Conservation (phyloP, 345 rosid genomes). For the Gossypioides kirkii region DNA sequence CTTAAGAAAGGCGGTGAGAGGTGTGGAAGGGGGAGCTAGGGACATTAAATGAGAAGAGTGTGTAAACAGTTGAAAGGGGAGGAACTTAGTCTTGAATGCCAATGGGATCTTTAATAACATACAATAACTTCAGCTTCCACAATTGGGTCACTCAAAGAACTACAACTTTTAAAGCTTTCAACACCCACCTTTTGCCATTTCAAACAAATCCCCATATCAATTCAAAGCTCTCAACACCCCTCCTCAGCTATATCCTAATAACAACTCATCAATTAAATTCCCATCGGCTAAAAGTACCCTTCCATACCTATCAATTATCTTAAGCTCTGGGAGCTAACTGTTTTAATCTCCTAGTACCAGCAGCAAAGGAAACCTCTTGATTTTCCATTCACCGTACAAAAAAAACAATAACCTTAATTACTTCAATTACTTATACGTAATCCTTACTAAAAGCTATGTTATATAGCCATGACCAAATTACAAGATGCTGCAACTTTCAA, state of each 20-base stretch:
- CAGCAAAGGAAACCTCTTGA: neutral
- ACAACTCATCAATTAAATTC: slow-evolving; percentile 1
- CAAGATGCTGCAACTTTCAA: neutral
- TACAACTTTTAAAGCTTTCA: slow-evolving; percentile 21
- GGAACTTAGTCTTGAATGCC: slow-evolving; percentile 32
- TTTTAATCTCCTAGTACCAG: neutral
- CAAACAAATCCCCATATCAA: slow-evolving; percentile 15
- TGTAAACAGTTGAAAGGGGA: slow-evolving; percentile 42
- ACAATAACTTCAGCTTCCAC: slow-evolving; percentile 49
- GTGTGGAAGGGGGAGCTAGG: slow-evolving; percentile 7
- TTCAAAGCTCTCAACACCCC: slow-evolving; percentile 48
- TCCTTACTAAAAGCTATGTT: neutral
- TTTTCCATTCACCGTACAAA: neutral
- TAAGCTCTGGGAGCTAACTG: neutral
- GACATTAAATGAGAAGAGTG: slow-evolving; percentile 41
- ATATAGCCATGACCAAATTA: neutral
- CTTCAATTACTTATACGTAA: no score
- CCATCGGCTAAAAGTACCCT: neutral
- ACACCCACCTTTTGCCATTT: slow-evolving; percentile 15
- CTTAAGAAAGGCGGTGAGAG: slow-evolving; percentile 42
- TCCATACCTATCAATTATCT: neutral
- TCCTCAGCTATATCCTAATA: slow-evolving; percentile 7
- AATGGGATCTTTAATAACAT: slow-evolving; percentile 24
- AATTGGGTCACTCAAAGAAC: slow-evolving; percentile 37
- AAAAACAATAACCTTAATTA: neutral